Conservation (phyloP, 345 rosid genomes). For the Aegle marmelos region DNA sequence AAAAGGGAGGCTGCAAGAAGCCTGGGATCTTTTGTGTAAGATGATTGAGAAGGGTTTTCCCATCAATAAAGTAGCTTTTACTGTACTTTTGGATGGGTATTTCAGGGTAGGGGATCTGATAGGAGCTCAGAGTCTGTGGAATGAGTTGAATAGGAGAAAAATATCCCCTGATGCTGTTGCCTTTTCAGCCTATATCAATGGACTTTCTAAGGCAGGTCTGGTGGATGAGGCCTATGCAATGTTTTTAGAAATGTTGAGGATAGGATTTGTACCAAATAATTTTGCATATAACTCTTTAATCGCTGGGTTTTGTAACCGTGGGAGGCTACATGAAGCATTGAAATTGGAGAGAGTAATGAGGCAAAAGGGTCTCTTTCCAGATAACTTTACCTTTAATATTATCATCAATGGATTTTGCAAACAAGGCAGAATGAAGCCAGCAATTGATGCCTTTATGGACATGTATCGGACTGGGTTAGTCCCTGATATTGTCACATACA, state of each 20-base stretch:
- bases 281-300: constrained; percentile 66
- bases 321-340: constrained; percentile 51
- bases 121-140: constrained; percentile 61
- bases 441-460: constrained; percentile 36
- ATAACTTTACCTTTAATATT: constrained; percentile 53
- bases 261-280: constrained; percentile 61
- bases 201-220: constrained; percentile 57
- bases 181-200: constrained; percentile 65
- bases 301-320: constrained; percentile 52
- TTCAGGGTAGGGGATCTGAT: constrained; percentile 43
- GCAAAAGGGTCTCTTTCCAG: constrained; percentile 58
- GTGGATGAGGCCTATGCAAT: constrained; percentile 55
- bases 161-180: constrained; percentile 58
- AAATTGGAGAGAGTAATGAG: constrained; percentile 56
- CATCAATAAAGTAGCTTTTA: constrained; percentile 50
- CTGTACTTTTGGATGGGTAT: constrained; percentile 65
- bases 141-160: constrained; percentile 52
- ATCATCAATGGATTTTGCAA: constrained; percentile 66
- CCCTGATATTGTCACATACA: constrained; percentile 68
- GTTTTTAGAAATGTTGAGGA: constrained; percentile 53
- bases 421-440: constrained; percentile 49
- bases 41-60: constrained; percentile 53
- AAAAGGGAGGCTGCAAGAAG: constrained; percentile 51
- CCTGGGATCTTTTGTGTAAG: constrained; percentile 42
- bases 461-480: constrained; percentile 48